These are phyloP conservation scores for Gossypium rotundifolium DNA, from an alignment of 345 rosid genomes.

Conservation along the genomic window DNA sequence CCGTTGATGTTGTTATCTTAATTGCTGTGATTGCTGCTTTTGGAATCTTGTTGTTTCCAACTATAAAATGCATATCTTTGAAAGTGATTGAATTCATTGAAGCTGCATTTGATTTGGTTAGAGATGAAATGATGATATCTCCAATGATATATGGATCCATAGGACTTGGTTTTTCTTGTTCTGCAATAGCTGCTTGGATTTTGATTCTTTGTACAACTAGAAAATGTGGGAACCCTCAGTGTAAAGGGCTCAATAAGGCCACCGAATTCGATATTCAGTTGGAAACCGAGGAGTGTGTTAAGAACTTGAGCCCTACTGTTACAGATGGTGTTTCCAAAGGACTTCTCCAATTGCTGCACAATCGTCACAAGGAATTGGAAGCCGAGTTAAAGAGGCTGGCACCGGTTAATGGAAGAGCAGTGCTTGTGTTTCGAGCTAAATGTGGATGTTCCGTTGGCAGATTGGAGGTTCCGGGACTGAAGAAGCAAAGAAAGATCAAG, in stretches of 20 bases:
- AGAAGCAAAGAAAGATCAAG: slow-evolving; percentile 74
- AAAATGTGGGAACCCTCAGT: slow-evolving; percentile 74
- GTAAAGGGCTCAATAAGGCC: slow-evolving; percentile 72
- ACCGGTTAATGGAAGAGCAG: slow-evolving; percentile 68
- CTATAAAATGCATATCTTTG: slow-evolving; percentile 34
- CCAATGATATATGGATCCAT: slow-evolving; percentile 66
- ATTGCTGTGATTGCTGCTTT: slow-evolving; percentile 70
- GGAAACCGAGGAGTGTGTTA: slow-evolving; percentile 85
- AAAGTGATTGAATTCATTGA: slow-evolving; percentile 36
- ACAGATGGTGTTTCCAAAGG: slow-evolving; percentile 51
- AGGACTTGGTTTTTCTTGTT: slow-evolving; percentile 53
- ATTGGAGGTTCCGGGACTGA: slow-evolving; percentile 79
- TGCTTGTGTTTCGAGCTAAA: slow-evolving; percentile 57
- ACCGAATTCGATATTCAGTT: slow-evolving; percentile 87
- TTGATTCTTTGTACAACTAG: slow-evolving; percentile 50
- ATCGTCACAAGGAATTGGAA: slow-evolving; percentile 63
- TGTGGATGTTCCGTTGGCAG: slow-evolving; percentile 76
- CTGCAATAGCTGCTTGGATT: slow-evolving; percentile 55
- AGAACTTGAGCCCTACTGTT: slow-evolving; percentile 33
- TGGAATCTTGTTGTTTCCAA: slow-evolving; percentile 72
- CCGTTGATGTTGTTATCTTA: slow-evolving; percentile 58
- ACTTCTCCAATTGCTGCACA: slow-evolving; percentile 60
- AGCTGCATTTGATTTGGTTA: slow-evolving; percentile 38
- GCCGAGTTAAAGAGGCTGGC: slow-evolving; percentile 80
- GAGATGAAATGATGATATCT: slow-evolving; percentile 55